These are phyloP conservation scores for Termitomyces sp. DNA, from an alignment of 768 basidiomycete species.

Conservation along the genomic window DNA sequence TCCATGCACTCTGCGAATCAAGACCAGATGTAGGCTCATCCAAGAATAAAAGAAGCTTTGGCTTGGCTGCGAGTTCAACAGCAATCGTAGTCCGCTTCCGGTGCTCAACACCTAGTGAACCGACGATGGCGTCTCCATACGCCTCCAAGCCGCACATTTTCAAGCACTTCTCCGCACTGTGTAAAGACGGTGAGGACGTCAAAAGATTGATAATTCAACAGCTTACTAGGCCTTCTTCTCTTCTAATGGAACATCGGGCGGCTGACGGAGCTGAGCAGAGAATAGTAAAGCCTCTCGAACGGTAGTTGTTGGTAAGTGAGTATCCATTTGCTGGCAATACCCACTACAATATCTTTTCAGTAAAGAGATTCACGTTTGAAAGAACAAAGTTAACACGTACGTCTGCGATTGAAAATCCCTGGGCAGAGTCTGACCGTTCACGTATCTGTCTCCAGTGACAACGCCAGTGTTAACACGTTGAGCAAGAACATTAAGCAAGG, in stretches of 20 bases:
- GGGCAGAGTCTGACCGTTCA: slow-evolving; percentile 37
- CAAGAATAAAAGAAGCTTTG: slow-evolving; percentile 75
- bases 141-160: slow-evolving; percentile 62
- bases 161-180: slow-evolving; percentile 11
- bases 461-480: slow-evolving; percentile 32
- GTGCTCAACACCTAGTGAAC: slow-evolving; percentile 63
- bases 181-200: not conserved
- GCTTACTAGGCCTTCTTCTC: slow-evolving; percentile 81
- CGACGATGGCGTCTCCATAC: slow-evolving; percentile 64
- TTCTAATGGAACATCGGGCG: slow-evolving; percentile 49
- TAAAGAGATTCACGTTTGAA: not conserved
- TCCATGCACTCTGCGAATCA: slow-evolving; percentile 86
- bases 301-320: slow-evolving; percentile 67
- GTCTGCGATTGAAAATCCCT: slow-evolving; percentile 47
- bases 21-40: slow-evolving; percentile 90
- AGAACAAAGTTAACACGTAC: slow-evolving; percentile 15
- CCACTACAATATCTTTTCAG: slow-evolving; percentile 27
- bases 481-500: slow-evolving; percentile 39
- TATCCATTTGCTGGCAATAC: slow-evolving; percentile 85
- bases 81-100: slow-evolving; percentile 83
- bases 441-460: slow-evolving; percentile 31
- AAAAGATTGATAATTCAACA: not conserved
- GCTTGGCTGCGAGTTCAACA: slow-evolving; percentile 86
- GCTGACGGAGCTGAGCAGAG: slow-evolving; percentile 78
- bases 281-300: slow-evolving; percentile 79